Evolutionary conservation across 73 alveolate species (phyloP).

Genomic region (Paramecium pentaurelia): DNA sequence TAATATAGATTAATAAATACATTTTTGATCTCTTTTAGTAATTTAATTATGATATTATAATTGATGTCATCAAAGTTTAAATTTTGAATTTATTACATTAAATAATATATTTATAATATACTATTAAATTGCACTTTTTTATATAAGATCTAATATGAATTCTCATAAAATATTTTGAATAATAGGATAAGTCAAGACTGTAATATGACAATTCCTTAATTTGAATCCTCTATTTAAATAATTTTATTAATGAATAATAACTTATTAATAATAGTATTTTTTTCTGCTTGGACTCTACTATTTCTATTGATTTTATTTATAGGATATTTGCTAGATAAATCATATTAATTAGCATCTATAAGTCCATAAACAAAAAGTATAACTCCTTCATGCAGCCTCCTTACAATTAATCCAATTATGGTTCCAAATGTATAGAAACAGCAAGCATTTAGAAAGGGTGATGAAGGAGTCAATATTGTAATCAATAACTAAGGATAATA

Average conservation of each 20-base stretch:
- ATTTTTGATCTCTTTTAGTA: too few relatives aligned
- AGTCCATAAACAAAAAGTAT: not conserved
- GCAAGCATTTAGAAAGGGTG: not conserved
- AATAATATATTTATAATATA: too few relatives aligned
- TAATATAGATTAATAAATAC: not conserved
- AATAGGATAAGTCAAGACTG: not conserved
- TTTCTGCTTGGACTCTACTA: not conserved
- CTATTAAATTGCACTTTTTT: too few relatives aligned
- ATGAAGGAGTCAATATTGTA: not conserved
- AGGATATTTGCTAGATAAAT: not conserved
- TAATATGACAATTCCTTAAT: not conserved
- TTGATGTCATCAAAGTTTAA: too few relatives aligned
- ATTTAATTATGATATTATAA: too few relatives aligned
- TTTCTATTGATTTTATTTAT: not conserved
- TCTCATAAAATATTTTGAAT: not conserved
- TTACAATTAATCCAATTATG: not conserved
- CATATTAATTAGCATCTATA: not conserved
- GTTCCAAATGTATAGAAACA: not conserved
- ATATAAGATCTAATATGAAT: not conserved
- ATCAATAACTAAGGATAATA: not conserved
- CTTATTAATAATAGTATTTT: not conserved
- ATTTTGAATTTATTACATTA: too few relatives aligned
- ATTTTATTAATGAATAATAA: not conserved
- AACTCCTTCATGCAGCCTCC: not conserved
- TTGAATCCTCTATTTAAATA: not conserved